Conservation (phyloP, 2,329 filamentous ascomycete species). For the Paecilomyces niveus region DNA sequence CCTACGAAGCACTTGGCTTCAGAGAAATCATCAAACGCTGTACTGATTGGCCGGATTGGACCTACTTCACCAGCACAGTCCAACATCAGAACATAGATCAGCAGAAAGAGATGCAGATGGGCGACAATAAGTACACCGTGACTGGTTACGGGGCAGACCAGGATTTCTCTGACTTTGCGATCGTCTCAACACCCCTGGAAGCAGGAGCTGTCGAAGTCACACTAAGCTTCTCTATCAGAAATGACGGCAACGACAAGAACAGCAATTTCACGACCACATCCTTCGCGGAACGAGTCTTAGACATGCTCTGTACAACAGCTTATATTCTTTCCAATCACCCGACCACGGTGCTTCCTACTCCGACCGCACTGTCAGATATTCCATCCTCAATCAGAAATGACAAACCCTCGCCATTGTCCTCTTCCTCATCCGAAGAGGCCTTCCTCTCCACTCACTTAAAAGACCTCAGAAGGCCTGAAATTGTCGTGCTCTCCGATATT, state of each 20-base stretch:
- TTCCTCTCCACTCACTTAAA: slow-evolving; percentile 31
- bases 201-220: slow-evolving; percentile 27
- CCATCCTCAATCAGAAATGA: slow-evolving; percentile 17
- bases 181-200: slow-evolving; percentile 30
- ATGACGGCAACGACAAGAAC: slow-evolving; percentile 9
- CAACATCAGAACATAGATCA: slow-evolving; percentile 33
- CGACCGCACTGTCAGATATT: slow-evolving; percentile 22
- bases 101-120: slow-evolving; percentile 29
- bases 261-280: slow-evolving; percentile 25
- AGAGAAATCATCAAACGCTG: slow-evolving; percentile 44
- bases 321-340: slow-evolving; percentile 30
- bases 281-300: slow-evolving; percentile 29
- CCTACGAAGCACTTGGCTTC: slow-evolving; percentile 50
- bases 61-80: slow-evolving; percentile 34
- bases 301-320: slow-evolving; percentile 33
- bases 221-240: slow-evolving; percentile 23
- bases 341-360: slow-evolving; percentile 24
- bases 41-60: slow-evolving; percentile 36
- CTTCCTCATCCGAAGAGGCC: slow-evolving; percentile 17
- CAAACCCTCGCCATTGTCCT: not conserved
- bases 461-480: slow-evolving; percentile 28
- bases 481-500: slow-evolving; percentile 33
- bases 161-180: slow-evolving; percentile 33
- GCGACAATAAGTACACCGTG: slow-evolving; percentile 31
- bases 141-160: slow-evolving; percentile 33